Conservation (phyloP, 1,139 yeast species). For the Hyphopichia fennica region DNA sequence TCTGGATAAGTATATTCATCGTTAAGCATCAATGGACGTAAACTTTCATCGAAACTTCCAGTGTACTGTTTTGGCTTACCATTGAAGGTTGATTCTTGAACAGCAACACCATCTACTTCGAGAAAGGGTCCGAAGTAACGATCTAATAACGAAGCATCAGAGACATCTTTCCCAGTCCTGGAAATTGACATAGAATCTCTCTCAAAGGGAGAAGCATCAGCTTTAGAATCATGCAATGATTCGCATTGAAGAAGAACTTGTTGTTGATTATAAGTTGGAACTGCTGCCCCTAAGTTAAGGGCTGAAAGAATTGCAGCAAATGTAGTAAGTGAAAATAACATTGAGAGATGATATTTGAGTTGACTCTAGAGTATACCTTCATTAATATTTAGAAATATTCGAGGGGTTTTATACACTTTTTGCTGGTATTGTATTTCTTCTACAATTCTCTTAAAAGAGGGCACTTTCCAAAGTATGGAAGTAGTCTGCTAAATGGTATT, state of each 20-base stretch:
- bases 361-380: too few species aligned
- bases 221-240: background rate
- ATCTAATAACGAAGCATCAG: conserved; percentile 24
- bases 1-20: conserved; percentile 32
- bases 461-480: too few species aligned
- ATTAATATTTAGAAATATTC: too few species aligned
- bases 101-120: conserved; percentile 15
- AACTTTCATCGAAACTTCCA: conserved; percentile 21
- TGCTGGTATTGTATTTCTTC: too few species aligned
- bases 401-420: too few species aligned
- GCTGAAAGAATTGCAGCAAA: background rate
- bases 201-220: background rate
- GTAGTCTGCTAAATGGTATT: too few species aligned
- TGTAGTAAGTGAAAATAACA: conserved; percentile 1
- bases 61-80: conserved; percentile 19
- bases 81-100: conserved; percentile 1
- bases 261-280: background rate
- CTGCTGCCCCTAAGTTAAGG: background rate
- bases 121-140: conserved; percentile 29
- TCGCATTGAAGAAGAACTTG: conserved; percentile 2
- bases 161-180: background rate
- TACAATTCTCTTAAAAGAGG: too few species aligned
- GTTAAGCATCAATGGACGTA: conserved; percentile 23
- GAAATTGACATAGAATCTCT: background rate
- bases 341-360: too few species aligned